phyloP scores from a whole-genome alignment of 495 filamentous ascomycete genomes.

The Xylaria acuta region DNA sequence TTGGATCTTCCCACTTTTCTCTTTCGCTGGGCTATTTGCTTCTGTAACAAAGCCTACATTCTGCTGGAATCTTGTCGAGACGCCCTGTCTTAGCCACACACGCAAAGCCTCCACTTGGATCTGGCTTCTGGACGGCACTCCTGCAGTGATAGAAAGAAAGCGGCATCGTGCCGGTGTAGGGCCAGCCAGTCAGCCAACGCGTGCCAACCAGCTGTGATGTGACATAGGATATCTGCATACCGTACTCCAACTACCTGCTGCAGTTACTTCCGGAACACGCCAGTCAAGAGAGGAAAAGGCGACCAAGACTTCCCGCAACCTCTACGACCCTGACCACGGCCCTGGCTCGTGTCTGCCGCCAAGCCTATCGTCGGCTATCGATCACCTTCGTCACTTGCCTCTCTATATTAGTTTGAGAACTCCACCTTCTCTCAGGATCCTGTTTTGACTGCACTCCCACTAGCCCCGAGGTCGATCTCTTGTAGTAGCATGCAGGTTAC shows the following conservation, averaged over 20 bases:
- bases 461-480: background rate
- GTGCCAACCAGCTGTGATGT: constrained; percentile 25
- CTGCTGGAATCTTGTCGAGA: background rate
- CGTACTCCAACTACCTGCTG: constrained; percentile 19
- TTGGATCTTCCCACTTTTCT: constrained; percentile 7
- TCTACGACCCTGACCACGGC: constrained; percentile 14
- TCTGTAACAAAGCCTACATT: background rate
- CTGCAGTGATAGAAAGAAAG: constrained; percentile 8
- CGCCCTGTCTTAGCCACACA: constrained; percentile 13
- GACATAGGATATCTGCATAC: constrained; percentile 28
- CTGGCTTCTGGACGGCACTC: constrained; percentile 6
- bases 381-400: background rate
- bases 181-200: constrained; percentile 9
- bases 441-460: background rate
- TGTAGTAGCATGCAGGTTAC: constrained; percentile 30
- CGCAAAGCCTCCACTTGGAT: background rate
- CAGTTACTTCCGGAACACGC: constrained; percentile 6
- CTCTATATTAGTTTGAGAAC: constrained; percentile 3
- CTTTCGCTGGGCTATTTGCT: background rate
- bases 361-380: constrained; percentile 8
- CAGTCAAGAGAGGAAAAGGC: constrained; percentile 22
- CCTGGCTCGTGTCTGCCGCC: constrained; percentile 18
- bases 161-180: constrained; percentile 10
- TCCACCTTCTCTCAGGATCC: background rate
- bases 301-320: constrained; percentile 4